Conservation (phyloP, 768 basidiomycete genomes). For the Strobilomyces dryophilus region DNA sequence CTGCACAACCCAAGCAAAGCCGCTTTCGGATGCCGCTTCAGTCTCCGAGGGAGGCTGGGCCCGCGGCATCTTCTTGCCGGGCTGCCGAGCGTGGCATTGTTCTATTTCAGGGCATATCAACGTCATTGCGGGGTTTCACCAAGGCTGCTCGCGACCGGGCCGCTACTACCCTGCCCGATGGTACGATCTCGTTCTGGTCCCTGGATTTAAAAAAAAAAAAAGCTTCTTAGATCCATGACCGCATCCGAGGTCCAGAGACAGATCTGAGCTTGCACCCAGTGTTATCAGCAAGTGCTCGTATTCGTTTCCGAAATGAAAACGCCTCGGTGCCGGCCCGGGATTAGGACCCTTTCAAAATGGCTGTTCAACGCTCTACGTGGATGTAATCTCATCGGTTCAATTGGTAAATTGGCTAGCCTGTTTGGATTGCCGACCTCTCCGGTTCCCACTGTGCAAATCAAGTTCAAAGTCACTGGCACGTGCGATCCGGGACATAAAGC, state of each 20-base stretch:
- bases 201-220: background rate
- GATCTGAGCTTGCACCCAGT: background rate
- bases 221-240: background rate
- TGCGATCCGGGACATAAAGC: no score
- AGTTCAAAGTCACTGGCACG: background rate
- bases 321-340: slow-evolving; percentile 1
- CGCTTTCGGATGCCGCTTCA: slow-evolving; percentile 25
- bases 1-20: slow-evolving; percentile 28
- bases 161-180: background rate
- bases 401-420: background rate
- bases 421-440: no score
- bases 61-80: slow-evolving; percentile 21
- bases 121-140: background rate
- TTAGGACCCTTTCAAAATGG: background rate
- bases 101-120: background rate
- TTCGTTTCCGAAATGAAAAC: slow-evolving; percentile 16
- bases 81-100: slow-evolving; percentile 14
- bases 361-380: background rate
- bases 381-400: background rate
- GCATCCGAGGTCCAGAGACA: background rate
- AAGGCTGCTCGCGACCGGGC: background rate
- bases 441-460: background rate
- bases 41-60: slow-evolving; percentile 11
- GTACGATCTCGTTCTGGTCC: background rate
- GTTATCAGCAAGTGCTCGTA: background rate